phyloP scores from a whole-genome alignment of 805 yeast species.

The Monosporozyma solicola region DNA sequence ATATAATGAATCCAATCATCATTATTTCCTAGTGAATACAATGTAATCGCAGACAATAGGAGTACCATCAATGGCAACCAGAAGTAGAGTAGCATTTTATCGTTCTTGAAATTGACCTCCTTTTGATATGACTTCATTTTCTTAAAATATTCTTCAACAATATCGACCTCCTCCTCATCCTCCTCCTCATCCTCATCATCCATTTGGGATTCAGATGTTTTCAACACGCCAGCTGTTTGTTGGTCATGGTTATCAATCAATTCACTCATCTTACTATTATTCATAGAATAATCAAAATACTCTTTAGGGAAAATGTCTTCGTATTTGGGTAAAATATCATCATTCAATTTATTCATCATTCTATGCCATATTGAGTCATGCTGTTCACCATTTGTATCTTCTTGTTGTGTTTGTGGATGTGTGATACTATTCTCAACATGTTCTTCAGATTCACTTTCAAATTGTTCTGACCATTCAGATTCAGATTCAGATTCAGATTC shows the following conservation, averaged over 20 bases:
- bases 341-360: constrained; percentile 32
- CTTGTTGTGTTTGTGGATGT: background rate
- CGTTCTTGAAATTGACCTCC: constrained; percentile 44
- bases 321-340: constrained; percentile 52
- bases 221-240: background rate
- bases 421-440: background rate
- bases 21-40: constrained; percentile 30
- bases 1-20: constrained; percentile 25
- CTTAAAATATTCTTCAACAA: background rate
- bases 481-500: background rate
- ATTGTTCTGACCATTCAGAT: constrained; percentile 1
- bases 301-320: constrained; percentile 60
- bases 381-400: background rate
- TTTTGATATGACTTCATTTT: constrained; percentile 20
- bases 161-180: constrained; percentile 1
- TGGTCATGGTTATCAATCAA: background rate
- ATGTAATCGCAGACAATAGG: constrained; percentile 39
- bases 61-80: constrained; percentile 78
- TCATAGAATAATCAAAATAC: constrained; percentile 1
- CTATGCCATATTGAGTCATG: constrained; percentile 30
- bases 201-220: background rate
- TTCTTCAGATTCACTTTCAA: background rate
- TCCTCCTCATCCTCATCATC: constrained; percentile 24
- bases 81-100: constrained; percentile 77
- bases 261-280: constrained; percentile 2